phyloP scores from a whole-genome alignment of 139 green algal genomes.

The Micractinium sp. region DNA sequence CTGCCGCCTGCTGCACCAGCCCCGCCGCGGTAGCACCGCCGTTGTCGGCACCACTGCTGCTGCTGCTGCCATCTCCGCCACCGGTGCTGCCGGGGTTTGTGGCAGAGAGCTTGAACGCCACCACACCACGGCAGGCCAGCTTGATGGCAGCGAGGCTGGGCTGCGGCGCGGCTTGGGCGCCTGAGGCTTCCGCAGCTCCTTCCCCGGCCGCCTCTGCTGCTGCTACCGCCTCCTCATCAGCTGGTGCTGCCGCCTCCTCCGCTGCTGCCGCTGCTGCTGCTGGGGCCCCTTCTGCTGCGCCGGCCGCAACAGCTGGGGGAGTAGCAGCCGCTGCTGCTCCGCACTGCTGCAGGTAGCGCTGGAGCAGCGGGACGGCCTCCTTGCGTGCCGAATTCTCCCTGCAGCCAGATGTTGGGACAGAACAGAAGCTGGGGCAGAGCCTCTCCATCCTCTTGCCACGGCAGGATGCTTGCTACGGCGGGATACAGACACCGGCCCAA shows the following conservation, averaged over 20 bases:
- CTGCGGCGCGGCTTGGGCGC: neutral
- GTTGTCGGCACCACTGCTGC: neutral
- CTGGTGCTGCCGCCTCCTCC: neutral
- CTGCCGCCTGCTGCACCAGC: neutral
- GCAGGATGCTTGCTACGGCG: neutral
- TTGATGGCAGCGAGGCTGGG: conserved; percentile 15
- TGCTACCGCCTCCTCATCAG: neutral
- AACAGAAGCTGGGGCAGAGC: neutral
- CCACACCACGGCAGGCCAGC: conserved; percentile 10
- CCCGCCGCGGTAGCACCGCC: neutral
- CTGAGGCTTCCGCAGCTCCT: neutral
- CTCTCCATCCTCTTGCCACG: neutral
- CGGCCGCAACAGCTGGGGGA: neutral
- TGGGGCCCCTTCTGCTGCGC: neutral
- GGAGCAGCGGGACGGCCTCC: conserved; percentile 15
- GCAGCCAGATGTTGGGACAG: neutral
- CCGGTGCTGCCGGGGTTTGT: no score
- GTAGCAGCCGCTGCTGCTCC: neutral
- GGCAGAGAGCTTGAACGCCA: conserved; percentile 11
- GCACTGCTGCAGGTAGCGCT: neutral
- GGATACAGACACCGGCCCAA: neutral
- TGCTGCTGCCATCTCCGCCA: neutral
- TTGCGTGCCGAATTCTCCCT: conserved; percentile 31
- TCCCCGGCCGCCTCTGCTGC: neutral
- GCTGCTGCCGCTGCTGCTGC: neutral